These are phyloP conservation scores for Cordyceps tenuipes DNA, from an alignment of 2,329 filamentous ascomycete species.

Conservation along the genomic window DNA sequence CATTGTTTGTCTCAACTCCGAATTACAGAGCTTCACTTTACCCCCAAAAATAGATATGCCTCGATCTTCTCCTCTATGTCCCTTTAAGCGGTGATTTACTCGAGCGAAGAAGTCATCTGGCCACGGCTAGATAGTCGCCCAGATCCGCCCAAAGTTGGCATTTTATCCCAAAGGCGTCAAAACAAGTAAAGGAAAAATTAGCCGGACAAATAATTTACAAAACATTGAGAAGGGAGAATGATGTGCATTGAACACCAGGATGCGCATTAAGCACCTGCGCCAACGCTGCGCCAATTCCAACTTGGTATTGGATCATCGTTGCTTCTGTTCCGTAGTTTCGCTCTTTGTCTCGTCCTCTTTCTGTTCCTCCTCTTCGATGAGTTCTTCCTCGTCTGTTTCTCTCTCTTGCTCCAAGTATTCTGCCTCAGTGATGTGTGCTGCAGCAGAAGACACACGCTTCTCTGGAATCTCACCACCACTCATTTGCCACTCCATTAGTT, in stretches of 20 bases:
- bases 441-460: slow-evolving; percentile 25
- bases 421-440: slow-evolving; percentile 38
- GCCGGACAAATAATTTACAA: slow-evolving; percentile 3
- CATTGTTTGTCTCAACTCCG: neutral
- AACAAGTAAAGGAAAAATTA: slow-evolving; percentile 13
- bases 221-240: neutral
- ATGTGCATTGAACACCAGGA: neutral
- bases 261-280: neutral
- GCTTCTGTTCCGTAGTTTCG: slow-evolving; percentile 14
- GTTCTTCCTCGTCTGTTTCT: slow-evolving; percentile 32
- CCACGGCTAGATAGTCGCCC: neutral
- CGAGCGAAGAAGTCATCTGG: neutral
- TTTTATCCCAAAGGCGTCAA: neutral
- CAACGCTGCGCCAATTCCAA: neutral
- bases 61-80: neutral
- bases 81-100: neutral
- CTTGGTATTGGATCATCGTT: neutral
- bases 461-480: slow-evolving; percentile 63
- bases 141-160: neutral
- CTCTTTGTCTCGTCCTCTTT: slow-evolving; percentile 21
- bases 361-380: slow-evolving; percentile 27
- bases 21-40: neutral
- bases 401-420: slow-evolving; percentile 38
- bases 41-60: neutral
- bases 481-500: slow-evolving; percentile 98